Evolutionary conservation across 2,329 filamentous ascomycete genomes (phyloP).

Genomic region (Trichoderma lentiforme): DNA sequence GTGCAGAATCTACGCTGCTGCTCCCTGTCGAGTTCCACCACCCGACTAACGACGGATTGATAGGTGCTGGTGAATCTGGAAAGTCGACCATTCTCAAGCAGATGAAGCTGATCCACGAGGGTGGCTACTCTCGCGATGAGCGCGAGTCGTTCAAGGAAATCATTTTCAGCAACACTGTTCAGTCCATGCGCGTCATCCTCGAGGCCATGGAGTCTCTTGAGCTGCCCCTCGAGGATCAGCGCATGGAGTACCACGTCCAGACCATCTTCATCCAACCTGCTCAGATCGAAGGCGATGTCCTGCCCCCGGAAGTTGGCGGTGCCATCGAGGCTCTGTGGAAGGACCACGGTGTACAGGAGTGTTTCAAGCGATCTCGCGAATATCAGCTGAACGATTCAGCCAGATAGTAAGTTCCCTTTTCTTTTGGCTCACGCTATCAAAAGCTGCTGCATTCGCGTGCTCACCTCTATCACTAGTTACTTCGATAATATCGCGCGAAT

Average conservation of each 20-base stretch:
- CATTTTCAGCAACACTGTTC: conserved; percentile 68
- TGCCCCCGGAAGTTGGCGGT: conserved; percentile 90
- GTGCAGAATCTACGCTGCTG: not conserved
- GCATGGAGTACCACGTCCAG: conserved; percentile 95
- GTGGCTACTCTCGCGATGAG: conserved; percentile 92
- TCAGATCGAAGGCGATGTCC: conserved; percentile 91
- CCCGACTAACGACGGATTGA: conserved; percentile 10
- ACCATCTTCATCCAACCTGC: conserved; percentile 98
- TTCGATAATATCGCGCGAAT: conserved; percentile 94
- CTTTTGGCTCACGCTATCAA: not conserved
- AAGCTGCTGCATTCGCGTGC: not conserved
- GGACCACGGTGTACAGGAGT: conserved; percentile 87
- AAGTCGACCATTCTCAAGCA: conserved; percentile 98
- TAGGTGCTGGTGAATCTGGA: conserved; percentile 89
- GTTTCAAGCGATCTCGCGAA: conserved; percentile 92
- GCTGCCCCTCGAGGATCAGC: conserved; percentile 83
- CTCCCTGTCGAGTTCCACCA: not conserved
- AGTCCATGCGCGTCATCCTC: conserved; percentile 67
- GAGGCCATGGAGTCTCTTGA: conserved; percentile 68
- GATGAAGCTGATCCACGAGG: conserved; percentile 99
- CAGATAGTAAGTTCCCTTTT: conserved; percentile 71
- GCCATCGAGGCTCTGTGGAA: conserved; percentile 93
- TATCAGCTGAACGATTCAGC: conserved; percentile 97
- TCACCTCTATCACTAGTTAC: conserved; percentile 60
- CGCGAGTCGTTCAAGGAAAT: conserved; percentile 68